These are phyloP conservation scores for Geotrichum ghanense DNA, from an alignment of 805 yeast genomes.

Conservation along the genomic window DNA sequence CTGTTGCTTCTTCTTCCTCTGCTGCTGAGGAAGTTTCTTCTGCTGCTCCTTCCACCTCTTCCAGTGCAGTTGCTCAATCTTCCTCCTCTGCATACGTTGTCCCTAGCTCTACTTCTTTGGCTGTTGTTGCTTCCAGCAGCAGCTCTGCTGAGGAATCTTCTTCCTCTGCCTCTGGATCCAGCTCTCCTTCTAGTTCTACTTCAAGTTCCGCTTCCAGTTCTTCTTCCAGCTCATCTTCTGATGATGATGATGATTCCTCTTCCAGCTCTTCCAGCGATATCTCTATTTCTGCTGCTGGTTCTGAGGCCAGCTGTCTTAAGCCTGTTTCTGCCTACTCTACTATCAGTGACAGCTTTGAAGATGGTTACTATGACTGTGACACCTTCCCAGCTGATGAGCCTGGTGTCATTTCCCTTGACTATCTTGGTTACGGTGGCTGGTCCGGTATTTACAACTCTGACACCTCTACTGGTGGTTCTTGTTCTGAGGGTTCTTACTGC, in stretches of 20 bases:
- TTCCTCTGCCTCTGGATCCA: conserved; percentile 9
- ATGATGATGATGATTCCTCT: conserved; percentile 21
- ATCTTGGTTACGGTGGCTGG: conserved; percentile 73
- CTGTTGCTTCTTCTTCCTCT: conserved; percentile 13
- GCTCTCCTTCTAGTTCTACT: conserved; percentile 7
- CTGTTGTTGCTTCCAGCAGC: conserved; percentile 13
- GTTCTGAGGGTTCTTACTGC: conserved; percentile 88
- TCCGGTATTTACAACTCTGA: conserved; percentile 55
- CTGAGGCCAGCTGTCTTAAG: conserved; percentile 17
- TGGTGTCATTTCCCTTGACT: conserved; percentile 69
- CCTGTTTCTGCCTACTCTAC: conserved; percentile 23
- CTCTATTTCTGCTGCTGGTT: conserved; percentile 15
- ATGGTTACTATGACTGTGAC: conserved; percentile 59
- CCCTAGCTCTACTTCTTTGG: conserved; percentile 10
- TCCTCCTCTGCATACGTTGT: conserved; percentile 15
- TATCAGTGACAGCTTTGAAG: conserved; percentile 43
- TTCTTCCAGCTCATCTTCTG: conserved; percentile 15
- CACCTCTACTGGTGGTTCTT: conserved; percentile 46
- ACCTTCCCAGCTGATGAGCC: conserved; percentile 61
- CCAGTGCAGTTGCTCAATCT: conserved; percentile 15
- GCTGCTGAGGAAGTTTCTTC: conserved; percentile 17
- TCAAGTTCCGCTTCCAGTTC: conserved; percentile 9
- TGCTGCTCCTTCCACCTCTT: conserved; percentile 12
- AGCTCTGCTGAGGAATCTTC: conserved; percentile 11
- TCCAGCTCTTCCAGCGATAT: conserved; percentile 23